These are phyloP conservation scores for Candida lessepsii DNA, from an alignment of 805 yeast genomes.

Conservation along the genomic window DNA sequence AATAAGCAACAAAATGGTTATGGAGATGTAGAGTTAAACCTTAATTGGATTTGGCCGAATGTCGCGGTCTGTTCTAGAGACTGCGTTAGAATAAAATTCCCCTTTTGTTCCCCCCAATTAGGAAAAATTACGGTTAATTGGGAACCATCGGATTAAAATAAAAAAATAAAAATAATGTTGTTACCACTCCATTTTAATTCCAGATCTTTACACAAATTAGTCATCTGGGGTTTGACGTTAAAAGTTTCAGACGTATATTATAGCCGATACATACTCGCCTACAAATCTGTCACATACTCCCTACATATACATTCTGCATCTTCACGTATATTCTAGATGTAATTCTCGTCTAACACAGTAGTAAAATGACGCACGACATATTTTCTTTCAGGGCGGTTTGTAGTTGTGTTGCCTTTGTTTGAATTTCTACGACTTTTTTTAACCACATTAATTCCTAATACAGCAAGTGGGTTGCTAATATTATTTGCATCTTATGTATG, in stretches of 20 bases:
- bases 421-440: not conserved
- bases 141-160: slow-evolving; percentile 1
- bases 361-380: not conserved
- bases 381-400: not conserved
- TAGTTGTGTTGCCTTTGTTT: not conserved
- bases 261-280: too few relatives aligned
- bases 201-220: too few relatives aligned
- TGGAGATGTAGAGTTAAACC: slow-evolving; percentile 2
- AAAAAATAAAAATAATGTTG: too few relatives aligned
- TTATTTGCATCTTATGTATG: not conserved
- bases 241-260: too few relatives aligned
- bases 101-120: not conserved
- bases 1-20: not conserved
- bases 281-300: too few relatives aligned
- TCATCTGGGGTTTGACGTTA: too few relatives aligned
- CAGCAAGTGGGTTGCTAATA: slow-evolving; percentile 1
- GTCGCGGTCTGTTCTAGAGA: not conserved
- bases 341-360: slow-evolving; percentile 1
- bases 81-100: not conserved
- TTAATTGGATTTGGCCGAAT: not conserved
- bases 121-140: not conserved
- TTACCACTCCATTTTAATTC: too few relatives aligned
- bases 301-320: too few relatives aligned
- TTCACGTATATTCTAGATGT: not conserved
- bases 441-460: not conserved